Evolutionary conservation across 2,329 filamentous ascomycete species (phyloP), one percentile per base, ranked within the genome.

Genomic region (Graphilbum fragrans): DNA sequence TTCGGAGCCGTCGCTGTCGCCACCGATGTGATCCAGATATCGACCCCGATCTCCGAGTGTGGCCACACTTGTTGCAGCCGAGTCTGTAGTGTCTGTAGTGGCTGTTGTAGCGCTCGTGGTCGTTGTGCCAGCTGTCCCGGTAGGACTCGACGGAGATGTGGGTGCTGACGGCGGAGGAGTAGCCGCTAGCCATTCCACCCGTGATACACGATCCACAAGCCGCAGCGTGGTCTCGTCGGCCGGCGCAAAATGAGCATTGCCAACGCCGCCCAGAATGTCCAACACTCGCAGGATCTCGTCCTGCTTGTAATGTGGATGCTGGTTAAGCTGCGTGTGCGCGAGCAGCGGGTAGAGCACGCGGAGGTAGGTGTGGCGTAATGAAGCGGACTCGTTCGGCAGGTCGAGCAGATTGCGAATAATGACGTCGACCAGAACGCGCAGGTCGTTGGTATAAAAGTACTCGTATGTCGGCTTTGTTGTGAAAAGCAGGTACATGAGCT

Each of bases 381-480:
- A 70, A 47, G 70, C 67, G 46, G 75, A 78, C 56, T 94, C 90
- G 53, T 90, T 82, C 0, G 93, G 92, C 9, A 98, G 69, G 57
- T 98, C 92, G 53, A 96, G 78, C n/a, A 98, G 69, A 54, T 98
- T 98, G 35, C 92, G 84, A 46, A 98, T 86, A 44, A 98, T 87
- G 49, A 98, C 92, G 55, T 98, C 92, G 37, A 96, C 72, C 16
- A 98, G 74, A 5, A 98, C 92, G 44, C 86, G 84, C 23, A 98
- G 70, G 55, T 98, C 92, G 57, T 98, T 98, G 22, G 87, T 95
- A 61, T 96, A 98, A 57, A 98, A 98, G 61, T 96, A 98, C 62
- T 98, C 92, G 58, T 92, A 86, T 0, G 92, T 98, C 16, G 82
- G 76, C 43, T 78, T 78, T 10, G 86, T 96, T 5, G 88, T 94